Evolutionary conservation across 331 rosid species (phyloP).

Genomic region (Phaseolus coccineus): DNA sequence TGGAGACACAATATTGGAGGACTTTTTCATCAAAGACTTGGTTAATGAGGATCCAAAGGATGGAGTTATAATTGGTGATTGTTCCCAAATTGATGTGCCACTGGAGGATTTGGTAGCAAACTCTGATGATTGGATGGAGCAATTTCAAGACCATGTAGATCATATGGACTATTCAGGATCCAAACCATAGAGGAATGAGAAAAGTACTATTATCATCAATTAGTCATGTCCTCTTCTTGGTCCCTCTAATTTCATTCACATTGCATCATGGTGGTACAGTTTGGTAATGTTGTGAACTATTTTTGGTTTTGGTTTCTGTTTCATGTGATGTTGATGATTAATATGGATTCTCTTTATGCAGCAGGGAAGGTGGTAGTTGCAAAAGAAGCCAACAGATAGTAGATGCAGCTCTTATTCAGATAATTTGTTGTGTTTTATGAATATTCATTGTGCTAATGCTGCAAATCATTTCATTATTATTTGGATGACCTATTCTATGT

Average conservation of each 20-base stretch:
- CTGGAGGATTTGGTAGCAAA: conserved; percentile 56
- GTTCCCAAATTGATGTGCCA: conserved; percentile 52
- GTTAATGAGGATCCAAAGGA: conserved; percentile 53
- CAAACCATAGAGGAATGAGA: conserved; percentile 31
- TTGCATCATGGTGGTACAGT: conserved; percentile 35
- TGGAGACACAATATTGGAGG: conserved; percentile 57
- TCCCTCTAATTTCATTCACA: conserved; percentile 43
- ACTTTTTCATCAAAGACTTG: conserved; percentile 59
- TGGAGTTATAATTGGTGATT: conserved; percentile 49
- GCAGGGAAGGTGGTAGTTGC: conserved; percentile 55
- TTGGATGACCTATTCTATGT: background rate
- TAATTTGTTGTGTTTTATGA: conserved; percentile 43
- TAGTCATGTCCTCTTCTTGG: conserved; percentile 36
- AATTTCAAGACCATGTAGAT: conserved; percentile 64
- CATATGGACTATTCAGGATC: conserved; percentile 65
- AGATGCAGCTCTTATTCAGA: conserved; percentile 45
- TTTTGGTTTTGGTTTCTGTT: conserved; percentile 7
- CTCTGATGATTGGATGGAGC: conserved; percentile 62
- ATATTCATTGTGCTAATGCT: conserved; percentile 3
- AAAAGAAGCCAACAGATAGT: conserved; percentile 42
- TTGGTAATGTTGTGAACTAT: background rate
- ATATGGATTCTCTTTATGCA: conserved; percentile 44
- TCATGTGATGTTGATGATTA: conserved; percentile 4
- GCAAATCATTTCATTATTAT: background rate
- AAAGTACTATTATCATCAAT: background rate